Evolutionary conservation across 768 basidiomycete species (phyloP).

Genomic region (Calocera viscosa): DNA sequence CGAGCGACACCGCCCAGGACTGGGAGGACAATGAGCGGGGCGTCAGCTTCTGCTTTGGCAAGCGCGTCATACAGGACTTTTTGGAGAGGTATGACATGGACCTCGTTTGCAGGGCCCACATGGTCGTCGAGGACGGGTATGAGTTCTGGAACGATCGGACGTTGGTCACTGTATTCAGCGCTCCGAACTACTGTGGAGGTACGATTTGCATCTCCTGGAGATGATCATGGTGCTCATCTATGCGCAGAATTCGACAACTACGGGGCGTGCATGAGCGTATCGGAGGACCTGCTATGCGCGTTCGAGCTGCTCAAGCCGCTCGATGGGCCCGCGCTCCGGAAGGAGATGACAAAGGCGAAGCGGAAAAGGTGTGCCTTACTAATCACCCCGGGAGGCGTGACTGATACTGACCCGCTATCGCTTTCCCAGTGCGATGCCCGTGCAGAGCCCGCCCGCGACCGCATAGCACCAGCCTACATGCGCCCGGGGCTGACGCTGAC

Average conservation of each 20-base stretch:
- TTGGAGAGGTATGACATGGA: constrained; percentile 92
- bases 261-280: constrained; percentile 92
- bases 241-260: constrained; percentile 82
- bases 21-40: constrained; percentile 99
- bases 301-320: constrained; percentile 95
- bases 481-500: background rate
- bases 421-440: background rate
- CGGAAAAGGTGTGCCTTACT: constrained; percentile 67
- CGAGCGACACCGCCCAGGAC: constrained; percentile 90
- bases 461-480: background rate
- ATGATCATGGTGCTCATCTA: constrained; percentile 18
- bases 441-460: constrained; percentile 5
- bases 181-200: constrained; percentile 95
- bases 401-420: background rate
- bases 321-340: constrained; percentile 84
- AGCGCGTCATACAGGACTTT: constrained; percentile 93
- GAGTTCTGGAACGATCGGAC: constrained; percentile 99
- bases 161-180: constrained; percentile 95
- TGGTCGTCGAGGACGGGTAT: constrained; percentile 99
- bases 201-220: constrained; percentile 28
- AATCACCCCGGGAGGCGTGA: background rate
- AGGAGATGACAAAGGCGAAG: constrained; percentile 98
- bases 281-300: constrained; percentile 92
- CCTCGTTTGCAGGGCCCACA: constrained; percentile 96
- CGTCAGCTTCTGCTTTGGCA: constrained; percentile 98